Percentiles rank a stretch among this genome's conserved stretches.
Conservation (phyloP, 1,284 basidiomycete species). For the Cystobasidium pallidum region DNA sequence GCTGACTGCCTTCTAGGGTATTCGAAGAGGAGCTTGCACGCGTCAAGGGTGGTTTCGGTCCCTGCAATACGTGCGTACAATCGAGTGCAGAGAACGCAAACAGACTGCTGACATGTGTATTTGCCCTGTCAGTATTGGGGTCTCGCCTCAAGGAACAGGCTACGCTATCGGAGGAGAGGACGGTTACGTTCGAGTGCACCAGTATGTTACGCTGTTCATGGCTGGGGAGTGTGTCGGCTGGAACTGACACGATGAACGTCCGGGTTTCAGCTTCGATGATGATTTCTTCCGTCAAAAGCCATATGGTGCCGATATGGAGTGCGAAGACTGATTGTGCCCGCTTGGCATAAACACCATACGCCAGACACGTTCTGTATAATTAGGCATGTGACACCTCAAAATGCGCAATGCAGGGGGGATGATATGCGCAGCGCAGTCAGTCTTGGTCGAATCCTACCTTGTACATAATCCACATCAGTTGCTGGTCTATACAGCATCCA, state of each 20-base stretch:
- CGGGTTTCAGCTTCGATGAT: slow-evolving; percentile 72
- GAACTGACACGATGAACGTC: background rate
- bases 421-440: too few relatives aligned
- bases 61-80: slow-evolving; percentile 86
- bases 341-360: background rate
- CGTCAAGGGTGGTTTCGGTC: slow-evolving; percentile 94
- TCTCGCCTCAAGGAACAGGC: slow-evolving; percentile 83
- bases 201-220: slow-evolving; percentile 50
- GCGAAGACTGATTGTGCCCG: slow-evolving; percentile 20
- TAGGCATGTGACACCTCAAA: background rate
- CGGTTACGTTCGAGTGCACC: slow-evolving; percentile 75
- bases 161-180: slow-evolving; percentile 98
- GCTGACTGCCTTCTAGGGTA: slow-evolving; percentile 57
- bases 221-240: slow-evolving; percentile 37
- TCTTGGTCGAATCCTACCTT: too few relatives aligned
- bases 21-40: slow-evolving; percentile 98
- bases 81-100: background rate
- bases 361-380: background rate
- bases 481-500: too few relatives aligned
- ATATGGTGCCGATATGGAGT: slow-evolving; percentile 64
- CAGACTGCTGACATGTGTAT: background rate
- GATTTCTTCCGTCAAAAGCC: slow-evolving; percentile 85
- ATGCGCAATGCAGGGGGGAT: background rate
- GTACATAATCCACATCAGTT: too few relatives aligned
- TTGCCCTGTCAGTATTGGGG: slow-evolving; percentile 65